Percentiles rank a stretch among this genome's conserved stretches.
Evolutionary conservation across 345 rosid species (phyloP).

Genomic region (Carallia brachiata): DNA sequence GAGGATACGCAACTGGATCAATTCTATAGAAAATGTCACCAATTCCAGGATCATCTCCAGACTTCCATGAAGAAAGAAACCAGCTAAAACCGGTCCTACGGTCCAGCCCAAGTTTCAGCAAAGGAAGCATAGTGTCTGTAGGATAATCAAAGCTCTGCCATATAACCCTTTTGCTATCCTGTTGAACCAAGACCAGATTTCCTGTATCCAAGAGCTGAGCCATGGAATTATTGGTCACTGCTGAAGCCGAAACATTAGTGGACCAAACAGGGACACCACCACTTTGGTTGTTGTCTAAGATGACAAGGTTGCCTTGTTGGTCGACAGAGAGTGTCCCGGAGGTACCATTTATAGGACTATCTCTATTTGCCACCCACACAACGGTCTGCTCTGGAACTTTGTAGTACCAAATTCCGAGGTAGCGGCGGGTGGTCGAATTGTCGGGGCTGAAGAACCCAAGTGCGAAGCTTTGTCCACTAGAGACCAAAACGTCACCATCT

Average conservation of each 20-base stretch:
- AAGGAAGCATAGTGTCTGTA: slow-evolving; percentile 27
- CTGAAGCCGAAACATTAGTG: background rate
- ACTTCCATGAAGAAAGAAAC: slow-evolving; percentile 31
- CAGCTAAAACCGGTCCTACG: slow-evolving; percentile 12
- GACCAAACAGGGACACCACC: slow-evolving; percentile 9
- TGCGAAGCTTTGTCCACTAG: background rate
- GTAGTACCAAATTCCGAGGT: slow-evolving; percentile 19
- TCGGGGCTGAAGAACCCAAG: slow-evolving; percentile 18
- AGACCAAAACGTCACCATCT: slow-evolving; percentile 13
- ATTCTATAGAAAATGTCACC: slow-evolving; percentile 17
- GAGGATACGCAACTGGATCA: slow-evolving; percentile 44
- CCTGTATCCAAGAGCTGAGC: slow-evolving; percentile 35
- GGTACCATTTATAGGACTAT: slow-evolving; percentile 6
- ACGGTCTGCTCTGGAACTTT: slow-evolving; percentile 3
- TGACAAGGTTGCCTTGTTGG: slow-evolving; percentile 7
- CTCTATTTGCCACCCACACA: slow-evolving; percentile 18
- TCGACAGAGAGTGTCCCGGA: slow-evolving; percentile 8
- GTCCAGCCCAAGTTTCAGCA: slow-evolving; percentile 27
- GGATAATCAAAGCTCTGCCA: slow-evolving; percentile 45
- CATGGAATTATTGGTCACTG: too few species aligned
- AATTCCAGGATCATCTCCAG: slow-evolving; percentile 22
- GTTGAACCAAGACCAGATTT: slow-evolving; percentile 19
- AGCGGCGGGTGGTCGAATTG: slow-evolving; percentile 9
- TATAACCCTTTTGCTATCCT: background rate
- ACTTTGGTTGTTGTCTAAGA: background rate